phyloP scores from a whole-genome alignment of 1,284 basidiomycete genomes.

The Leccinum subrobustum region DNA sequence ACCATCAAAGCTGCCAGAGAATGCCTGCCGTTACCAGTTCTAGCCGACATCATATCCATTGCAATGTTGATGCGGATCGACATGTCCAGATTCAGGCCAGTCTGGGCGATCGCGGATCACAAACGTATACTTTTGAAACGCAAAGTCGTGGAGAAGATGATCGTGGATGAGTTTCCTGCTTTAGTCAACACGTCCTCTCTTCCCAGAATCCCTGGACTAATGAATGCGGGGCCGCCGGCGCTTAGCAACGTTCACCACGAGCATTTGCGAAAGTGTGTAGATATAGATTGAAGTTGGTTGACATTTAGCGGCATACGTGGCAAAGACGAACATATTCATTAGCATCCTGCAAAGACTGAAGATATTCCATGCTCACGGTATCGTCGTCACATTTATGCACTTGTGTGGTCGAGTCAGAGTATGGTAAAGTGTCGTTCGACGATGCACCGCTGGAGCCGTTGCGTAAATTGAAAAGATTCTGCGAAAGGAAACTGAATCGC shows the following conservation, averaged over 20 bases:
- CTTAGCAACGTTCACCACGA: constrained; percentile 34
- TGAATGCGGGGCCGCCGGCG: constrained; percentile 3
- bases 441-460: neutral
- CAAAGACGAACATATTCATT: constrained; percentile 32
- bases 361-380: constrained; percentile 20
- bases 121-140: too few relatives aligned
- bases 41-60: constrained; percentile 46
- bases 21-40: constrained; percentile 23
- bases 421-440: neutral
- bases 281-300: constrained; percentile 38
- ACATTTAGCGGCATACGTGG: constrained; percentile 37
- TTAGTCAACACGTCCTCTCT: neutral
- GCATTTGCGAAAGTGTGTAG: constrained; percentile 31
- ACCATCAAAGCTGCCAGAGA: constrained; percentile 40
- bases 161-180: constrained; percentile 18
- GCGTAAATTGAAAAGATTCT: constrained; percentile 21
- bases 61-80: constrained; percentile 38
- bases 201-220: constrained; percentile 5
- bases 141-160: constrained; percentile 27
- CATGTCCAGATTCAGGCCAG: too few relatives aligned
- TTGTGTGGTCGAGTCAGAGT: constrained; percentile 13
- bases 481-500: constrained; percentile 28
- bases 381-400: constrained; percentile 18
- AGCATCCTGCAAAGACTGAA: constrained; percentile 30
- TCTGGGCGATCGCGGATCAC: constrained; percentile 34